A percentile compares a stretch with the other conserved stretches of the same genome.
Evolutionary conservation across 176 grass and related monocot species (phyloP).

Genomic region (Aegilops tauschii): DNA sequence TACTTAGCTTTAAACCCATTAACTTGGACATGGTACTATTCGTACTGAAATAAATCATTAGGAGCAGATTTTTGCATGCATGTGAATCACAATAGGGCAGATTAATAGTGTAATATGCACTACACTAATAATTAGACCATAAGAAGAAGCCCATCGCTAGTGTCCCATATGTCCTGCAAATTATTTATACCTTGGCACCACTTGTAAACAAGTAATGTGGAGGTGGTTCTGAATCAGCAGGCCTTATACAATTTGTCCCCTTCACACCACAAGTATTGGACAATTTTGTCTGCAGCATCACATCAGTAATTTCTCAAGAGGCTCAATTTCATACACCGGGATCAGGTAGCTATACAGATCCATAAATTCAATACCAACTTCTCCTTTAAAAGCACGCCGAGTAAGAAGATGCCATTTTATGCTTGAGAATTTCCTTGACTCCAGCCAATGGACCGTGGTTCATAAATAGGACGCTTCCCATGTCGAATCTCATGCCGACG

Average conservation of each 20-base stretch:
- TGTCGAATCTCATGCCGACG: too few relatives aligned
- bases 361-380: slow-evolving; percentile 57
- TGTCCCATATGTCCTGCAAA: too few relatives aligned
- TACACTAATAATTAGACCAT: too few relatives aligned
- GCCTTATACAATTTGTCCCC: too few relatives aligned
- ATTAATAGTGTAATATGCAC: too few relatives aligned
- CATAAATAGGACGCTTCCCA: too few relatives aligned
- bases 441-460: too few relatives aligned
- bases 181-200: too few relatives aligned
- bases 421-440: slow-evolving; percentile 46
- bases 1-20: slow-evolving; percentile 7
- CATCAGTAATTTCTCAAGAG: slow-evolving; percentile 33
- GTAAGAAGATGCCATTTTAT: slow-evolving; percentile 91
- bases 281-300: slow-evolving; percentile 9
- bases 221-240: too few relatives aligned
- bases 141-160: too few relatives aligned
- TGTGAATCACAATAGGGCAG: slow-evolving; percentile 7
- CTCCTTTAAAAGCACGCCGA: slow-evolving; percentile 77
- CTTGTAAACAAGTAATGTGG: too few relatives aligned
- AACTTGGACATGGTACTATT: neutral
- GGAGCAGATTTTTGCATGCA: neutral
- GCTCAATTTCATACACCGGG: slow-evolving; percentile 94
- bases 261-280: too few relatives aligned
- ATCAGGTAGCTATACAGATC: slow-evolving; percentile 93
- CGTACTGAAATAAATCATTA: neutral